A percentile compares a stretch with the other conserved stretches of the same genome.
phyloP scores from a whole-genome alignment of 768 basidiomycete species.

The Ramaria rubella region DNA sequence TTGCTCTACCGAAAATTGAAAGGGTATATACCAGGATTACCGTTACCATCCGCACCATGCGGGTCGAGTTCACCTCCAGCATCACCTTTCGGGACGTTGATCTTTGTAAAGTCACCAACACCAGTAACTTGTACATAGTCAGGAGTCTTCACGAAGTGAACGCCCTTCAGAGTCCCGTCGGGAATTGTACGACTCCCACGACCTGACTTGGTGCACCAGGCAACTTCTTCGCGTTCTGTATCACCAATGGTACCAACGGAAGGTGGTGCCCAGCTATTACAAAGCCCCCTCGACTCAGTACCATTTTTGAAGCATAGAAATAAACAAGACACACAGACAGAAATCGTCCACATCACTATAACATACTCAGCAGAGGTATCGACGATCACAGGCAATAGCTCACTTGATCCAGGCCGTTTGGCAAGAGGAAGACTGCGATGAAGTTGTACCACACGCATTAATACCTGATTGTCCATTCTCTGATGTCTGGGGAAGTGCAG shows the following conservation, averaged over 20 bases:
- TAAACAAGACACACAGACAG: slow-evolving; percentile 29
- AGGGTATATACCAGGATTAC: slow-evolving; percentile 17
- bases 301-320: background rate
- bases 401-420: slow-evolving; percentile 23
- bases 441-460: slow-evolving; percentile 32
- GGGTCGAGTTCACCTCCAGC: slow-evolving; percentile 40
- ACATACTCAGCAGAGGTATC: background rate
- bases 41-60: slow-evolving; percentile 36
- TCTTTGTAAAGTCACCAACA: slow-evolving; percentile 33
- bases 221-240: slow-evolving; percentile 50
- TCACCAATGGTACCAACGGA: slow-evolving; percentile 52
- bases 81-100: slow-evolving; percentile 33
- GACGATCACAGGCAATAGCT: background rate
- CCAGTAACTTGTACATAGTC: slow-evolving; percentile 37
- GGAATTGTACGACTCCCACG: slow-evolving; percentile 38
- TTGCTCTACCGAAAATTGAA: background rate
- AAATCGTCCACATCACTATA: slow-evolving; percentile 40
- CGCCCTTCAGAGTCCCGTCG: slow-evolving; percentile 33
- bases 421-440: slow-evolving; percentile 27
- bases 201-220: slow-evolving; percentile 45
- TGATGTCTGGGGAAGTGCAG: slow-evolving; percentile 26
- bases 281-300: background rate
- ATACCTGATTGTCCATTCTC: slow-evolving; percentile 31
- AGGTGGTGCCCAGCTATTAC: slow-evolving; percentile 22
- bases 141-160: slow-evolving; percentile 40